phyloP scores from a whole-genome alignment of 1,284 basidiomycete genomes.

The Cryptococcus sp. region DNA sequence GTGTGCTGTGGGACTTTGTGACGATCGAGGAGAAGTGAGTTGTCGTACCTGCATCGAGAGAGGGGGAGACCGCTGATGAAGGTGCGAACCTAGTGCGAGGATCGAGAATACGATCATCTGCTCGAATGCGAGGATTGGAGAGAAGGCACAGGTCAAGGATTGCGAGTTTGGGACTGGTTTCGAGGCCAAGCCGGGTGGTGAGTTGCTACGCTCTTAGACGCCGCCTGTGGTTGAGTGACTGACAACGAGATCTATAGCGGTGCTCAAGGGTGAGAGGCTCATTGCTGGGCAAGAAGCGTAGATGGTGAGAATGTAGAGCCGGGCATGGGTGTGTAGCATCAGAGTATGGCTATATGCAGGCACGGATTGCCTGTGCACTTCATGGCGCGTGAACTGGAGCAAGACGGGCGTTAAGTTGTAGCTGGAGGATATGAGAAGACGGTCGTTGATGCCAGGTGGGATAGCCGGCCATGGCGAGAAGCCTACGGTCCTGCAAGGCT shows the following conservation, averaged over 20 bases:
- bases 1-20: conserved; percentile 85
- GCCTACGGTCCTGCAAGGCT: no score
- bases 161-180: conserved; percentile 88
- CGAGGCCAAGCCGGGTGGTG: conserved; percentile 70
- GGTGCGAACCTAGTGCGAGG: conserved; percentile 61
- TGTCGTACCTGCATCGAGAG: neutral
- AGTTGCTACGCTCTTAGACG: conserved; percentile 31
- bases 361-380: no score
- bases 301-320: neutral
- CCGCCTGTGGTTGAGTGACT: neutral
- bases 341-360: no score
- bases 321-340: no score
- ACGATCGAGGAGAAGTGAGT: conserved; percentile 58
- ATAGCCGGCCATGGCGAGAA: no score
- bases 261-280: conserved; percentile 62
- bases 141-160: conserved; percentile 70
- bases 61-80: conserved; percentile 5
- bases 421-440: no score
- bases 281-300: conserved; percentile 49
- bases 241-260: conserved; percentile 43
- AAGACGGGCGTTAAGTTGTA: no score
- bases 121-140: conserved; percentile 73
- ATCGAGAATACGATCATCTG: conserved; percentile 86
- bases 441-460: no score
- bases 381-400: no score